Percentiles rank a stretch among this genome's conserved stretches.
Evolutionary conservation across 2,329 filamentous ascomycete species (phyloP).

Genomic region (Fusarium virguliforme): DNA sequence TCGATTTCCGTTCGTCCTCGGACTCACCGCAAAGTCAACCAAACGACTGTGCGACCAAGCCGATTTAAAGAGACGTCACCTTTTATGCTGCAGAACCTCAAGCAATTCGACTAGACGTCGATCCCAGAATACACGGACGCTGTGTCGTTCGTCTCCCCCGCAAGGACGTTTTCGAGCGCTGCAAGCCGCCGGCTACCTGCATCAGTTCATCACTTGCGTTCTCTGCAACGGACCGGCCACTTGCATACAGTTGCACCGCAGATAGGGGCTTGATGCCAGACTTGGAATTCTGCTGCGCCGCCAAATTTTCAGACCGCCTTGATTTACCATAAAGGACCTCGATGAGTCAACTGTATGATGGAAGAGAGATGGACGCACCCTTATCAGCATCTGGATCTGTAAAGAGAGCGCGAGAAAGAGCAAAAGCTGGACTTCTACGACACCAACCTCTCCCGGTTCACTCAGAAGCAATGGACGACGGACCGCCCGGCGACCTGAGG

Average conservation of each 20-base stretch:
- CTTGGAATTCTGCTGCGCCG: conserved; percentile 32
- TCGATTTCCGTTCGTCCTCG: conserved; percentile 17
- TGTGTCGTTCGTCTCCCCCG: conserved; percentile 30
- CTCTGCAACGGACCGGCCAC: conserved; percentile 37
- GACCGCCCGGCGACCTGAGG: conserved; percentile 46
- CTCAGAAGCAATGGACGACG: conserved; percentile 51
- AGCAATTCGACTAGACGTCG: conserved; percentile 44
- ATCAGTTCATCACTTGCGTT: conserved; percentile 32
- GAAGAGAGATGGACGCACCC: conserved; percentile 66
- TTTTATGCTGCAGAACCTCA: conserved; percentile 49
- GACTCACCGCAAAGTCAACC: conserved; percentile 39
- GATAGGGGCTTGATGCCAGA: conserved; percentile 35
- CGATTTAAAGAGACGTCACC: conserved; percentile 36
- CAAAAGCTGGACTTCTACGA: conserved; percentile 59
- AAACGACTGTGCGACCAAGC: conserved; percentile 45
- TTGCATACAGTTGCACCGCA: conserved; percentile 48
- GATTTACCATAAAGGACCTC: conserved; percentile 53
- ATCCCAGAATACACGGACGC: conserved; percentile 45
- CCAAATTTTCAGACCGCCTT: conserved; percentile 40
- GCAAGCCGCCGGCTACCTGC: conserved; percentile 40
- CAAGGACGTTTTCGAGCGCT: conserved; percentile 27
- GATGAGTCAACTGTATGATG: conserved; percentile 73
- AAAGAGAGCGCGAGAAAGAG: conserved; percentile 69
- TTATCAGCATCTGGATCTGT: conserved; percentile 65
- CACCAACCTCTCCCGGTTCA: conserved; percentile 43